phyloP scores from a whole-genome alignment of 1,284 basidiomycete genomes.

The Trichosporon sp. region DNA sequence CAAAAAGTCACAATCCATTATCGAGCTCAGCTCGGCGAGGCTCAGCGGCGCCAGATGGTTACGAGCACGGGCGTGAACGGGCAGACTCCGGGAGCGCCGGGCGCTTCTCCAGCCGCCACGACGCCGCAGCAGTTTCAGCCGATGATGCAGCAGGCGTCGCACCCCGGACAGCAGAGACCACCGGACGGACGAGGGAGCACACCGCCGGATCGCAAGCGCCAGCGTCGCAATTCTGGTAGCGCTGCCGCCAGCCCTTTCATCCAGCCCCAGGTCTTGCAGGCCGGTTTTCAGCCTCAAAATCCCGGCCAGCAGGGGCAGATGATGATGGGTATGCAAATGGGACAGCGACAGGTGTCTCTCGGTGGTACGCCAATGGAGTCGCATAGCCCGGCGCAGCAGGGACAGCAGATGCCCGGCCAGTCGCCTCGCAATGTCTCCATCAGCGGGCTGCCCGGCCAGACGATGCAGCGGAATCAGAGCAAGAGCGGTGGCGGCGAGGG shows the following conservation, averaged over 20 bases:
- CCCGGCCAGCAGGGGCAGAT: conserved; percentile 13
- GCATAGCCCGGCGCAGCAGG: conserved; percentile 14
- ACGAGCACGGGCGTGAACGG: conserved; percentile 4
- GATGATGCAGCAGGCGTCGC: conserved; percentile 18
- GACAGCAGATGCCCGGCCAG: conserved; percentile 4
- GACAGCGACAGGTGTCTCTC: conserved; percentile 11
- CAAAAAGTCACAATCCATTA: conserved; percentile 25
- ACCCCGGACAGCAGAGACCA: conserved; percentile 14
- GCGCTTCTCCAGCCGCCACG: conserved; percentile 11
- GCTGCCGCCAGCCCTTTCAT: conserved; percentile 32
- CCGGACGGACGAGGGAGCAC: conserved; percentile 20
- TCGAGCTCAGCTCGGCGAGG: conserved; percentile 5
- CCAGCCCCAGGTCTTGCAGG: conserved; percentile 21
- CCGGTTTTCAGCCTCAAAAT: conserved; percentile 15
- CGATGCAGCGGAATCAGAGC: conserved; percentile 37
- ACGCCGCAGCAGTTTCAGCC: conserved; percentile 16
- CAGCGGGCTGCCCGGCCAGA: conserved; percentile 17
- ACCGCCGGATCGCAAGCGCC: conserved; percentile 39
- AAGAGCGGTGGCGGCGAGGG: conserved; percentile 26
- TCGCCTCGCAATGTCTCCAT: conserved; percentile 14
- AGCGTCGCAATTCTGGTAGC: conserved; percentile 36
- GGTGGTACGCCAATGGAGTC: conserved; percentile 8
- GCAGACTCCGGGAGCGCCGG: conserved; percentile 1
- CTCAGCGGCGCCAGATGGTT: conserved; percentile 13
- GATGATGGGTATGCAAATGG: conserved; percentile 10